A percentile compares a stretch with the other conserved stretches of the same genome.
Conservation (phyloP, 1,139 yeast genomes). For the Waltiozyma sp. region DNA sequence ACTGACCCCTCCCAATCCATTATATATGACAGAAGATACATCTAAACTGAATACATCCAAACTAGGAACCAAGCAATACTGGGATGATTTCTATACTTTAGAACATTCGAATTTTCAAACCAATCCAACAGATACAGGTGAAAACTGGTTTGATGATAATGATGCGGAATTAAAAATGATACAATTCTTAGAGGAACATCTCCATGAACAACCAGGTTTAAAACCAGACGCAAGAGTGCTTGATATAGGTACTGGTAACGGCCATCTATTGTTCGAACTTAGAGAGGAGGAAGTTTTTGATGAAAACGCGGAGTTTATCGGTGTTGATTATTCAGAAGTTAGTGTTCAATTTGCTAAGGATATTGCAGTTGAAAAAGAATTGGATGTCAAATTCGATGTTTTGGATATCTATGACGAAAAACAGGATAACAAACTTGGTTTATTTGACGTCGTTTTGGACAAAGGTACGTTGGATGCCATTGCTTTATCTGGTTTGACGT, state of each 20-base stretch:
- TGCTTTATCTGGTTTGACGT: constrained; percentile 59
- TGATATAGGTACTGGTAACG: constrained; percentile 95
- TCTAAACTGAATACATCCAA: constrained; percentile 53
- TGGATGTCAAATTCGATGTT: constrained; percentile 28
- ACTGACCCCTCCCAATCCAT: too few relatives aligned
- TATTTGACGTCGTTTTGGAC: constrained; percentile 70
- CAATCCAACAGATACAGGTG: constrained; percentile 81
- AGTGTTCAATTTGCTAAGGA: constrained; percentile 64
- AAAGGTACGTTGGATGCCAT: constrained; percentile 97
- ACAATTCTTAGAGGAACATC: constrained; percentile 41
- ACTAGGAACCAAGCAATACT: constrained; percentile 71
- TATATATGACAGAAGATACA: constrained; percentile 42
- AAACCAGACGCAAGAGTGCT: constrained; percentile 32
- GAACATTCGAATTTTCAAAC: constrained; percentile 63
- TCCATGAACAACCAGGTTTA: constrained; percentile 22
- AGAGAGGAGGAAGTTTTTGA: constrained; percentile 37
- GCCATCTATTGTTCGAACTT: constrained; percentile 69
- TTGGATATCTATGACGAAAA: constrained; percentile 31
- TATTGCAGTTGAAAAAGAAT: constrained; percentile 33
- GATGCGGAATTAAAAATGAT: constrained; percentile 82
- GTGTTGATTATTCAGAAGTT: constrained; percentile 77
- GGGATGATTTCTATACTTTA: constrained; percentile 76
- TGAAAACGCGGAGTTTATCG: constrained; percentile 40
- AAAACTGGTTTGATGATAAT: constrained; percentile 91
- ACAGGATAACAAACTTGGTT: constrained; percentile 11